Evolutionary conservation across 441 rosid genomes (phyloP), one percentile per base, ranked within the genome.

Genomic region (Eutrema salsugineum): DNA sequence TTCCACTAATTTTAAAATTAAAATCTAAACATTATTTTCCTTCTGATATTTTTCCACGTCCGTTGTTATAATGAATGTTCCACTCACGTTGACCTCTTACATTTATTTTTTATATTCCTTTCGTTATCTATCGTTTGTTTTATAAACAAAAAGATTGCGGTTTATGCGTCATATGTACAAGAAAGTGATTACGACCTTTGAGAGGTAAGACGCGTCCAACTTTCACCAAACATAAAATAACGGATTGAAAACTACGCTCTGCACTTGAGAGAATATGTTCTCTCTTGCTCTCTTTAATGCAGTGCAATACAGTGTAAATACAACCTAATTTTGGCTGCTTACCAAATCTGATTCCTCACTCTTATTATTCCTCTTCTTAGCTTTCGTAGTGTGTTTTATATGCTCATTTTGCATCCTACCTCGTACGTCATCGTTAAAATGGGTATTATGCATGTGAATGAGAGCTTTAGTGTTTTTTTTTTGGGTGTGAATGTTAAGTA

Each of bases 101-200:
- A 3, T 14, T 16, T 8, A n/a, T n/a, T n/a, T 42, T 73, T 30
- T 15, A 17, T n/a, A 19, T 73, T 57, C 35, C 49, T 74, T 59
- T 74, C 68, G 48, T 66, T 74, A 60, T 51, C 78, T 50, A 67
- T 59, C 36, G 68, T 74, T 35, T 50, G 73, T 75, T 74, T 74
- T 59, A 5, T 28, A 16, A 43, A 49, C 32, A 20, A 59, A 66
- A 57, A 40, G 30, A 42, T 73, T 59, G 78, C 46, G 72, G 72
- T 66, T 50, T 73, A 19, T 66, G 72, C 47, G 68, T 67, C 78
- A 66, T 32, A 66, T 50, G 68, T 66, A 27, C 44, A 59, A 68
- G 14, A 67, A 73, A 40, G 56, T 67, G 78, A 74, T 11, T 15
- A 51, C 9, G 73, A 67, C 73, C 49, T 74, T 40, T 66, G 78